These are phyloP conservation scores for Clausena lansium DNA, from an alignment of 345 rosid genomes.

Conservation along the genomic window DNA sequence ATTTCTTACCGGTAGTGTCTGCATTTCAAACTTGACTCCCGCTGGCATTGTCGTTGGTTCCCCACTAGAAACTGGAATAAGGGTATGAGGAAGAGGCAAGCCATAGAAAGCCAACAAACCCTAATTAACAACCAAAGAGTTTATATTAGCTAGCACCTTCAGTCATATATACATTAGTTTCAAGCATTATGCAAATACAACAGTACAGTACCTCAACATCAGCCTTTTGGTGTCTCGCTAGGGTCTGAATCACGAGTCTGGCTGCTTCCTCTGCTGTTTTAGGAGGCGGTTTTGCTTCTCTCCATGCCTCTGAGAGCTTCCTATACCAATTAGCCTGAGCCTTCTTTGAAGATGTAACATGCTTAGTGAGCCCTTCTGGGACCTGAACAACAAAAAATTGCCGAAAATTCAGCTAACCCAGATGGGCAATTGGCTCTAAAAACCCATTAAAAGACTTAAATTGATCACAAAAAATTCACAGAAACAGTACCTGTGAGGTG, in stretches of 20 bases:
- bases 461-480: not conserved
- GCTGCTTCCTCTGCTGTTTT: conserved; percentile 66
- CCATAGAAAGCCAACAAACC: conserved; percentile 85
- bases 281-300: conserved; percentile 67
- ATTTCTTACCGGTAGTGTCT: conserved; percentile 64
- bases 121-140: conserved; percentile 18
- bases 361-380: conserved; percentile 63
- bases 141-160: not conserved
- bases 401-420: not conserved
- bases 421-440: not conserved
- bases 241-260: conserved; percentile 54
- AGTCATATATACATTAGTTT: not conserved
- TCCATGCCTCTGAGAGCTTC: conserved; percentile 83
- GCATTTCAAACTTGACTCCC: conserved; percentile 56
- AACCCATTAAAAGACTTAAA: not conserved
- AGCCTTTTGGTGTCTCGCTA: conserved; percentile 60
- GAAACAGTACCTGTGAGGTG: conserved; percentile 60
- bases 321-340: conserved; percentile 96
- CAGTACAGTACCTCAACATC: conserved; percentile 72
- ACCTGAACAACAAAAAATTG: conserved; percentile 38
- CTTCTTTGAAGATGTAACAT: conserved; percentile 72
- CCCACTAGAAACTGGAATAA: conserved; percentile 33
- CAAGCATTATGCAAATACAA: not conserved
- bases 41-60: conserved; percentile 46
- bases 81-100: conserved; percentile 54